These are phyloP conservation scores for Plasmodium vivax DNA, from an alignment of 169 alveolate genomes.

Conservation along the genomic window DNA sequence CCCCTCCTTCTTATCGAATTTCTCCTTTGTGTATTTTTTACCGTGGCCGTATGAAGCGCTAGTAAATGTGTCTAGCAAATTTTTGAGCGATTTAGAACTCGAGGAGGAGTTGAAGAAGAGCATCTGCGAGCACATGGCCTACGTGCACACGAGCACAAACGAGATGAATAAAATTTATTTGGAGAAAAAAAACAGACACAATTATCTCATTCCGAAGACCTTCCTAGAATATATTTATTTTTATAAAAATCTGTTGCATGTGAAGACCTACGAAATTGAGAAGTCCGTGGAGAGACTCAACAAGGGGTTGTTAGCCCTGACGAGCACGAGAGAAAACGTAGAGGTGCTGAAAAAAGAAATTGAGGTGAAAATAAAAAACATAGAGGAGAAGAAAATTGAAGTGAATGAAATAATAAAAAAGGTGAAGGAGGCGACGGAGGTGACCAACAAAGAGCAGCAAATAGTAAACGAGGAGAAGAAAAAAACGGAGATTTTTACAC, in stretches of 20 bases:
- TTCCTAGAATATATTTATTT: constrained; percentile 94
- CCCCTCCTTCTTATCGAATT: constrained; percentile 79
- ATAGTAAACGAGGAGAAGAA: constrained; percentile 93
- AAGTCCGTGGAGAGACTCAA: constrained; percentile 76
- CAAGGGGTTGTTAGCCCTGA: constrained; percentile 55
- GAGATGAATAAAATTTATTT: constrained; percentile 91
- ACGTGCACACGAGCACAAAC: constrained; percentile 94
- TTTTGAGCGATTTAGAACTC: constrained; percentile 89
- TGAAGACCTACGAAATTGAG: constrained; percentile 89
- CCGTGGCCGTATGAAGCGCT: constrained; percentile 98
- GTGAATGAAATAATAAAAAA: constrained; percentile 75
- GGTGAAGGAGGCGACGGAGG: constrained; percentile 94
- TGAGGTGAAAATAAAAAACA: constrained; percentile 45
- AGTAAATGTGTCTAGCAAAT: constrained; percentile 92
- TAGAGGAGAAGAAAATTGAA: constrained; percentile 69
- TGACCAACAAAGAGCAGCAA: constrained; percentile 93
- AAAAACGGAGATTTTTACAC: constrained; percentile 88
- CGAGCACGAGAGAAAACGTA: constrained; percentile 62
- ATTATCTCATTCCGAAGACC: constrained; percentile 97
- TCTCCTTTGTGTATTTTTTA: constrained; percentile 96
- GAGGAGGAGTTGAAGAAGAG: constrained; percentile 88
- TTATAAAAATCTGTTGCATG: constrained; percentile 90
- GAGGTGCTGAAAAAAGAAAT: constrained; percentile 63
- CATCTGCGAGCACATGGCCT: constrained; percentile 94
- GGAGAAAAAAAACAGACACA: constrained; percentile 92